These are phyloP conservation scores for Leccinum fallax DNA, from an alignment of 1,284 basidiomycete species.

Conservation along the genomic window DNA sequence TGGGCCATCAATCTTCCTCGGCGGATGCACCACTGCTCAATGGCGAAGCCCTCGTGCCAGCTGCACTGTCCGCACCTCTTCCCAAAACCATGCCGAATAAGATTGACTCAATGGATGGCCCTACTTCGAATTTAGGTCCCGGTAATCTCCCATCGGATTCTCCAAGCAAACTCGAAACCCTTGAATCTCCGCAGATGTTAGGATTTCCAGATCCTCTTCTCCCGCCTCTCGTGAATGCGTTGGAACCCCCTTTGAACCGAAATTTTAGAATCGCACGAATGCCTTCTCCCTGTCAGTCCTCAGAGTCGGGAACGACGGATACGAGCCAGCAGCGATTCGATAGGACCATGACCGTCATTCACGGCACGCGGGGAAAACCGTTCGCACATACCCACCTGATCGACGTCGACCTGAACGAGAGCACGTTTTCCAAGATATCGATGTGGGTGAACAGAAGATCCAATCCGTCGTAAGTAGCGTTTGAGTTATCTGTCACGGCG, in stretches of 20 bases:
- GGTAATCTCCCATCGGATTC: background rate
- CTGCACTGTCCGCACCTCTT: background rate
- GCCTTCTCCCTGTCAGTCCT: background rate
- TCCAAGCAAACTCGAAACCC: background rate
- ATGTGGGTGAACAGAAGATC: constrained; percentile 28
- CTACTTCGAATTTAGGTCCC: background rate
- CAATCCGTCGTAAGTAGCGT: constrained; percentile 25
- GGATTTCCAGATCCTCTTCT: constrained; percentile 12
- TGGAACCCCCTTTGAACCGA: constrained; percentile 24
- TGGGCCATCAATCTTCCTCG: background rate
- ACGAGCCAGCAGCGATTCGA: constrained; percentile 18
- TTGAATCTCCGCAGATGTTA: constrained; percentile 1
- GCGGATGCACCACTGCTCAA: background rate
- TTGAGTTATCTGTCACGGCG: background rate
- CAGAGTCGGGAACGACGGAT: background rate
- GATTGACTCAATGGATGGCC: constrained; percentile 4
- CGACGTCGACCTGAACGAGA: constrained; percentile 26
- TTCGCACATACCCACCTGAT: constrained; percentile 25
- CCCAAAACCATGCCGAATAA: background rate
- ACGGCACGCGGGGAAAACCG: constrained; percentile 22
- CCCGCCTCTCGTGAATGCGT: constrained; percentile 13
- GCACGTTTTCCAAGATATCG: constrained; percentile 20
- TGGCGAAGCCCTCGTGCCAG: background rate
- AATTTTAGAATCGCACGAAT: constrained; percentile 17
- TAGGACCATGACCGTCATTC: constrained; percentile 22